These are phyloP conservation scores for Irpex sp. DNA, from an alignment of 1,284 basidiomycete genomes.

Conservation along the genomic window DNA sequence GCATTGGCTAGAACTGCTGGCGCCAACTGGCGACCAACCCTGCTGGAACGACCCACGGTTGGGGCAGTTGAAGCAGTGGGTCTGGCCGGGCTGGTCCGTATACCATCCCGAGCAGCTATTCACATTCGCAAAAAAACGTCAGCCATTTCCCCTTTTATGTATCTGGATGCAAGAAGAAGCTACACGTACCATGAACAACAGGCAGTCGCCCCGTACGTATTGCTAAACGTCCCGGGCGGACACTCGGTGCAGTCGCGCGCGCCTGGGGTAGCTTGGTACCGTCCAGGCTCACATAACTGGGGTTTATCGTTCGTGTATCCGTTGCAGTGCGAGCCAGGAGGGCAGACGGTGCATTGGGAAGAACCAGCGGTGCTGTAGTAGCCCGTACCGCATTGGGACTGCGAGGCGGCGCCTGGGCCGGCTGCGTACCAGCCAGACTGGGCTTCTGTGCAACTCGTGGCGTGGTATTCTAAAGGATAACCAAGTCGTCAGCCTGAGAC, in stretches of 20 bases:
- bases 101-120: slow-evolving; percentile 21
- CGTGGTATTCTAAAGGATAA: slow-evolving; percentile 6
- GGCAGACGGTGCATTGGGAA: slow-evolving; percentile 10
- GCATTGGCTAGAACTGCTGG: slow-evolving; percentile 15
- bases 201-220: slow-evolving; percentile 15
- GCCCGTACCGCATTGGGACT: slow-evolving; percentile 7
- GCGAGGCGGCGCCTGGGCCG: slow-evolving; percentile 8
- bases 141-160: too few relatives aligned
- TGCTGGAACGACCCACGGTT: slow-evolving; percentile 11
- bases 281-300: slow-evolving; percentile 9
- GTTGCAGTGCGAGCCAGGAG: slow-evolving; percentile 9
- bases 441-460: slow-evolving; percentile 8
- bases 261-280: slow-evolving; percentile 3
- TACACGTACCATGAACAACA: slow-evolving; percentile 20
- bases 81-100: slow-evolving; percentile 15
- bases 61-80: slow-evolving; percentile 19
- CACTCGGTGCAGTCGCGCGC: slow-evolving; percentile 11
- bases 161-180: too few relatives aligned
- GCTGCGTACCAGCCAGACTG: slow-evolving; percentile 12
- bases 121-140: too few relatives aligned
- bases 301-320: slow-evolving; percentile 4
- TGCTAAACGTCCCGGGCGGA: slow-evolving; percentile 18
- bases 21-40: slow-evolving; percentile 16
- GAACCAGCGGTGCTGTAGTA: slow-evolving; percentile 11
- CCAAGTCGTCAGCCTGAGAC: background rate